Conservation (phyloP, 108 stramenopile species). For the Pseudonitzschia pungens region DNA sequence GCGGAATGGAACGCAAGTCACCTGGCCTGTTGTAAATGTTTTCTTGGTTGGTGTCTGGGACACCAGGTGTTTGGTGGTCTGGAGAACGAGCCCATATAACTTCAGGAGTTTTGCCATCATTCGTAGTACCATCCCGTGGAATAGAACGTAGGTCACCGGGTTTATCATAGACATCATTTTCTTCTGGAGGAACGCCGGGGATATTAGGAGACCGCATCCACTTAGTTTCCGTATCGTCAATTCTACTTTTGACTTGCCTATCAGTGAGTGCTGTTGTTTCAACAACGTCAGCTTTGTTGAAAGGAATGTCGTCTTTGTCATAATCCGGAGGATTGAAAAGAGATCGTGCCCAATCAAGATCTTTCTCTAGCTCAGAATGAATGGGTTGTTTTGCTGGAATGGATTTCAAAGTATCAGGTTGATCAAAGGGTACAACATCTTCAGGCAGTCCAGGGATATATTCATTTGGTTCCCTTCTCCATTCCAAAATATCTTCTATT, state of each 20-base stretch:
- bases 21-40: neutral
- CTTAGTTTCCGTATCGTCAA: neutral
- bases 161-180: slow-evolving; percentile 28
- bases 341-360: slow-evolving; percentile 23
- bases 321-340: slow-evolving; percentile 15
- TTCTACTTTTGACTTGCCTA: neutral
- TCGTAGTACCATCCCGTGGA: slow-evolving; percentile 28
- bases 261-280: neutral
- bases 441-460: slow-evolving; percentile 18
- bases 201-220: slow-evolving; percentile 1
- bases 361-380: slow-evolving; percentile 9
- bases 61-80: neutral
- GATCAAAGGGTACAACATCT: slow-evolving; percentile 13
- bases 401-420: slow-evolving; percentile 1
- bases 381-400: slow-evolving; percentile 15
- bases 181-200: slow-evolving; percentile 27
- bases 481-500: slow-evolving; percentile 2
- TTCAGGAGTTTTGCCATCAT: slow-evolving; percentile 26
- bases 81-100: slow-evolving; percentile 21
- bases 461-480: slow-evolving; percentile 15
- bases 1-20: slow-evolving; percentile 4
- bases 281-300: slow-evolving; percentile 4
- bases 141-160: slow-evolving; percentile 32
- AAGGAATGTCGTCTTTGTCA: slow-evolving; percentile 7
- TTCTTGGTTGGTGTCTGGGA: too few species aligned